Evolutionary conservation across 139 green algal species (phyloP), one percentile per base, ranked within the genome.

Genomic region (Coelastrella sp.): DNA sequence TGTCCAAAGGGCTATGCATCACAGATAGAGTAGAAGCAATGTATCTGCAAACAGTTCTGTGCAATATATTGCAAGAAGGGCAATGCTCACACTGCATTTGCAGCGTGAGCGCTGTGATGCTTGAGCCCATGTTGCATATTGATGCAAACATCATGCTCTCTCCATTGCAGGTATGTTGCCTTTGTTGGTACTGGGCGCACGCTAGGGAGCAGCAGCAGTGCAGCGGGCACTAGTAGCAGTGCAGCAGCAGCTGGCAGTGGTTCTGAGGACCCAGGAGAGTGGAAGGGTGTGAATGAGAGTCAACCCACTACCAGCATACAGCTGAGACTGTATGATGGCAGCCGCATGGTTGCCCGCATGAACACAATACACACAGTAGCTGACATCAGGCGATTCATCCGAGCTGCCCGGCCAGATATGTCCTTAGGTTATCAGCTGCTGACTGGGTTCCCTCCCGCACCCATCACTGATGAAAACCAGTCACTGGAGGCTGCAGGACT

Each of bases 361-460:
- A 98, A 98, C 85, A 84, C 93, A 50, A 90, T 45, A 0, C 94
- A 98, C 89, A 95, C 91, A 2, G 87, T 98, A 13, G 88, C 79
- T 4, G 92, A 98, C 88, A 95, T 98, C 51, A 87, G 95, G 48
- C 91, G 92, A 48, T 98, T 98, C 89, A 95, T 98, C 34, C 76
- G 81, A 5, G 91, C 93, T 2, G 91, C 93, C 0, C 87, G 91
- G 40, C 94, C 94, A 17, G 93, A 96, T 50, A 75, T 90, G 40
- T 13, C 72, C 5, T 74, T 86, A 83, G 38, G 35, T 1, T 97
- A 95, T 73, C 53, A 73, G 59, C 84, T 98, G 64, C 89, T 90
- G 79, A 94, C 94, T 15, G 93, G 90, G 4, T 97, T 97, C 73
- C 95, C 95, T 0, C 80, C 92, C 4, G 64, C 68, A 38, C 59